Base-by-base conservation (phyloP, 164 flowering plant genomes). In the Berberis thunbergii region DNA sequence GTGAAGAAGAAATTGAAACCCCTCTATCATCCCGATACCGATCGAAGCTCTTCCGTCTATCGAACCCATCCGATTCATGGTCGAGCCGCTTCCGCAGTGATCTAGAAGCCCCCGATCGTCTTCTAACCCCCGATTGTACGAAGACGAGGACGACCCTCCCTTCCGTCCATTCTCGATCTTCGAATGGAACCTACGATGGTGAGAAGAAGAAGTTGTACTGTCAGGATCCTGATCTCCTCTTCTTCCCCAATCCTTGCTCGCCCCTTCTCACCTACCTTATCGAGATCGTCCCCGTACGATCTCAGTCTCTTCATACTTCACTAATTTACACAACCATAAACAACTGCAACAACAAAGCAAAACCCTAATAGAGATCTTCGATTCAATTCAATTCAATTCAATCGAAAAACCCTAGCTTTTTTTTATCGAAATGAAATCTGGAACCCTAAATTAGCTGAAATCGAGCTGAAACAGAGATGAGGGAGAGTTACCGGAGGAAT, bases 251-350 rank as follows among this genome's bases (percentile, higher is more conserved):
- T 79, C 81, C 67, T 74, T 26, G 26, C 26, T 26, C 26, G 26
- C 26, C 26, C 26, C 26, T 26, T 80, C 12, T 78, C 88, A 26
- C 75, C 79, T 43, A 66, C 73, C 10, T 80, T 77, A 66, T 77
- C 83, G 7, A 88, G 78, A 80, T 88, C 93, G 44, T 86, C 96
- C 49, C 80, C 83, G 43, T 63, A 69, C 7, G 93, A 86, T 63
- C 82, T 83, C 80, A 84, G 67, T 62, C 93, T 81, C 86, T 90
- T 88, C 97, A 90, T 86, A 42, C 48, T 48, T 12, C 6, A 12
- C 45, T 44, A 54, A 60, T 3, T 49, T 26, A 65, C 46, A 56
- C 39, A 56, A 63, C 43, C 26, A 26, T 26, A 26, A 26, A 26
- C 26, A 26, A 26, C 26, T 26, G 26, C 26, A 26, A 26, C 26